Base-by-base conservation (phyloP, 805 yeast genomes). In the Candida patagonica region DNA sequence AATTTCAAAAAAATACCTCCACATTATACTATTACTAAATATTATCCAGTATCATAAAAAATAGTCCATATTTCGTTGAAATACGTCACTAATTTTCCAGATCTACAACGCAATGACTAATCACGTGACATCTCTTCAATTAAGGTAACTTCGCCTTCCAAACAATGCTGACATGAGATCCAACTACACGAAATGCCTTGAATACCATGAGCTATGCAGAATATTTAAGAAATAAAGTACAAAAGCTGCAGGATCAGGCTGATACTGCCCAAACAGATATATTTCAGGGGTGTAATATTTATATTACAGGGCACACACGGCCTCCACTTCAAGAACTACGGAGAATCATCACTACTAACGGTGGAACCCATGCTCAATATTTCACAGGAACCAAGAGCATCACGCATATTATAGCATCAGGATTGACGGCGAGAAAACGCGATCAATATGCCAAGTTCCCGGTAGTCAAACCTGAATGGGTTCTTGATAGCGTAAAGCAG, bases 301-400 rank as follows among this genome's bases (percentile, higher is more conserved):
- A 81, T 56, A 86, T 89, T n/a, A 88, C 87, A 52, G 98, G 98
- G 1, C 76, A 81, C 52, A 89, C 97, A 0, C 62, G 61, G 2
- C 97, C 97, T 0, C 75, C 88, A n/a, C 71, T 86, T 12, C 62
- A 72, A 30, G 80, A 75, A 44, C 61, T 92, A 23, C 89, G 83
- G 51, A 71, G 78, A 41, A 50, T 85, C 48, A 77, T 89, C 2
- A 73, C 83, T 2, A 49, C 75, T 7, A 72, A 88, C 58, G 96
- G 97, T 1, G 98, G 98, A 0, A 68, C 63, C 38, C 84, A 82
- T 45, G 54, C 80, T 17, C 80, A 80, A 45, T 78, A 74, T 59
- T 58, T 89, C 30, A 67, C 74, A 4, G 76, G 80, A 4, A 88
- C 88, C 55, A 71, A 80, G 3, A 66, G 70, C 8, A 92, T 80